Evolutionary conservation across 2,329 filamentous ascomycete genomes (phyloP), one percentile per base, ranked within the genome.

Genomic region (Neonectria sp.): DNA sequence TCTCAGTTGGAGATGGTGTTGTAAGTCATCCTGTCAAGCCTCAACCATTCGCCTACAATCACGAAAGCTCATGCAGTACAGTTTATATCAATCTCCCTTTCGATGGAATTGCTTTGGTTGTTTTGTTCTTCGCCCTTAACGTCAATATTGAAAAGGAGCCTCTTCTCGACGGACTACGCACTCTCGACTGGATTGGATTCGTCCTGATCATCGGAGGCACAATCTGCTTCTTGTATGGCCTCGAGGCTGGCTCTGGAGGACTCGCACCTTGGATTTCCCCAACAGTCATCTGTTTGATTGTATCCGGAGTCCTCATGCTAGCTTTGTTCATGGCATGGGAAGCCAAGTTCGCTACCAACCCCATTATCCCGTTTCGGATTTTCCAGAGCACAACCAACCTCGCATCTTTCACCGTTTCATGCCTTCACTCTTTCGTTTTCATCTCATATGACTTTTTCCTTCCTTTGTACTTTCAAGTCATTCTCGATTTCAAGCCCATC

Each of bases 171-270:
- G 92, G 92, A 1, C 79, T 94, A 7, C 86, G 87, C 27, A 90
- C 90, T 15, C 85, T 90, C 37, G 88, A 90, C 79, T 90, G 88
- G 88, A 68, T 83, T 0, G 87, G 87, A 35, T 86, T 83, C 63
- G 21, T 84, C 1, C 79, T 86, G 31, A 89, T 96, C 77, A 87
- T 95, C 17, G 92, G 92, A 46, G 93, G 92, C n/a, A 95, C 93
- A 0, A 85, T 97, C 15, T 95, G 97, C 92, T 86, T 97, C 68
- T 89, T 97, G 1, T 90, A 97, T 49, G 95, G 94, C 0, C 88
- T 97, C 4, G 92, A 97, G 76, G 93, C 95, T 66, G 95, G 94
- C 49, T 73, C 72, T 9, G 94, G 94, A 52, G 88, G 94, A 33
- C 85, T 86, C 21, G 89, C 88, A 62, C 90, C 94, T 1, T 97